Evolutionary conservation across 352 stramenopile genomes (phyloP).

Genomic region (Globisporangium emineosum): DNA sequence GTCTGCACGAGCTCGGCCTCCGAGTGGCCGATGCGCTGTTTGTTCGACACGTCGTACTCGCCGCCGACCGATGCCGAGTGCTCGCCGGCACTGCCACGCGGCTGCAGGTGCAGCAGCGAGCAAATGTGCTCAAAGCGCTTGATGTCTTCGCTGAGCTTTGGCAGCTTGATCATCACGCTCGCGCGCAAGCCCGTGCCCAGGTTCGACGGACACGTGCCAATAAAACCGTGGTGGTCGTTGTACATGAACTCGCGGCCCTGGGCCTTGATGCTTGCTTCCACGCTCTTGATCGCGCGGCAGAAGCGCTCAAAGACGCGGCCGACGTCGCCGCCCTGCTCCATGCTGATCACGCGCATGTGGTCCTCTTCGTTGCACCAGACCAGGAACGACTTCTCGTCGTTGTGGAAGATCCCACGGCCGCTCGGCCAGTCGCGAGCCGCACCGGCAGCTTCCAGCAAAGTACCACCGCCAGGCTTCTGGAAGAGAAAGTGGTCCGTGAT

Average conservation of each 20-base stretch:
- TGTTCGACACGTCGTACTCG: slow-evolving; percentile 89
- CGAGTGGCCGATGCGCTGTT: slow-evolving; percentile 85
- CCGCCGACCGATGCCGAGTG: slow-evolving; percentile 86
- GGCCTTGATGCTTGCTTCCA: slow-evolving; percentile 67
- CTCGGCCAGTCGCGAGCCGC: slow-evolving; percentile 71
- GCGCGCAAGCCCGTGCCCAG: slow-evolving; percentile 86
- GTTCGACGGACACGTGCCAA: slow-evolving; percentile 89
- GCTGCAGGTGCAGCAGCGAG: slow-evolving; percentile 77
- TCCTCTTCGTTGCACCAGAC: slow-evolving; percentile 88
- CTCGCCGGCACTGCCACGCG: slow-evolving; percentile 75
- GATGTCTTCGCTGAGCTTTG: slow-evolving; percentile 80
- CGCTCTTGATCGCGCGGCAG: slow-evolving; percentile 67
- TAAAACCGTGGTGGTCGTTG: slow-evolving; percentile 77
- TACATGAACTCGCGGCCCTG: slow-evolving; percentile 78
- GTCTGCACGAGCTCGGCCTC: slow-evolving; percentile 88
- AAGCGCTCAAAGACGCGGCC: slow-evolving; percentile 79
- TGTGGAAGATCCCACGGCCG: slow-evolving; percentile 77
- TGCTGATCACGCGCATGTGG: slow-evolving; percentile 83
- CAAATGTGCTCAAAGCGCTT: slow-evolving; percentile 79
- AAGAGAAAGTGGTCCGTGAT: slow-evolving; percentile 82
- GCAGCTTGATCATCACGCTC: slow-evolving; percentile 88
- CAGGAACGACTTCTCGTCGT: slow-evolving; percentile 74
- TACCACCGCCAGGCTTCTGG: slow-evolving; percentile 78
- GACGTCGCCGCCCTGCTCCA: slow-evolving; percentile 74
- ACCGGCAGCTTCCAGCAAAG: slow-evolving; percentile 60